Evolutionary conservation across 192 early-diverging fungal species (phyloP).

Genomic region (Coemansia sp.): DNA sequence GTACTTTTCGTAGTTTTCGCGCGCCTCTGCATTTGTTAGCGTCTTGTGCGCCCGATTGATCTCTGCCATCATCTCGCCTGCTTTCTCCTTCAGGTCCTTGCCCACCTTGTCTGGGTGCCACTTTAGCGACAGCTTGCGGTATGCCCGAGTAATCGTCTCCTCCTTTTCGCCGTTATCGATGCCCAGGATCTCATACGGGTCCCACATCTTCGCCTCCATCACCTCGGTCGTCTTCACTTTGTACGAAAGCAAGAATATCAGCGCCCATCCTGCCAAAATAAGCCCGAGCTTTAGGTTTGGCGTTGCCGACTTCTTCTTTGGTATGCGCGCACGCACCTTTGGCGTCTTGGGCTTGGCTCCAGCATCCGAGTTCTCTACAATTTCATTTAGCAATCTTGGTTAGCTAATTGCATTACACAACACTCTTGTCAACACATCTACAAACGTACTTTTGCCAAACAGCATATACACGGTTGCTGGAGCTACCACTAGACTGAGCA

Average conservation of each 20-base stretch:
- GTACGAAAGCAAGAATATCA: constrained; percentile 50
- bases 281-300: constrained; percentile 37
- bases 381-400: not conserved
- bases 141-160: constrained; percentile 65
- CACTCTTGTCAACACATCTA: not conserved
- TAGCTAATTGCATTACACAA: not conserved
- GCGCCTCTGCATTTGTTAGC: constrained; percentile 86
- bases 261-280: constrained; percentile 38
- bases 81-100: constrained; percentile 64
- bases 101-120: constrained; percentile 79
- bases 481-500: constrained; percentile 77
- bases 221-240: constrained; percentile 58
- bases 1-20: constrained; percentile 90
- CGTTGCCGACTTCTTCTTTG: constrained; percentile 27
- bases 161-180: constrained; percentile 57
- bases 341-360: constrained; percentile 44
- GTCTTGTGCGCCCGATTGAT: constrained; percentile 93
- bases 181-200: constrained; percentile 93
- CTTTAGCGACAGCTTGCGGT: constrained; percentile 66
- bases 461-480: constrained; percentile 65
- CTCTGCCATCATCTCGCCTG: constrained; percentile 75
- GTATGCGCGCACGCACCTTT: constrained; percentile 36
- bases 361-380: constrained; percentile 20
- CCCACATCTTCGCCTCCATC: constrained; percentile 72
- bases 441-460: constrained; percentile 31